Conservation (phyloP, 2,329 filamentous ascomycete genomes). For the Xylaria hypoxylon region DNA sequence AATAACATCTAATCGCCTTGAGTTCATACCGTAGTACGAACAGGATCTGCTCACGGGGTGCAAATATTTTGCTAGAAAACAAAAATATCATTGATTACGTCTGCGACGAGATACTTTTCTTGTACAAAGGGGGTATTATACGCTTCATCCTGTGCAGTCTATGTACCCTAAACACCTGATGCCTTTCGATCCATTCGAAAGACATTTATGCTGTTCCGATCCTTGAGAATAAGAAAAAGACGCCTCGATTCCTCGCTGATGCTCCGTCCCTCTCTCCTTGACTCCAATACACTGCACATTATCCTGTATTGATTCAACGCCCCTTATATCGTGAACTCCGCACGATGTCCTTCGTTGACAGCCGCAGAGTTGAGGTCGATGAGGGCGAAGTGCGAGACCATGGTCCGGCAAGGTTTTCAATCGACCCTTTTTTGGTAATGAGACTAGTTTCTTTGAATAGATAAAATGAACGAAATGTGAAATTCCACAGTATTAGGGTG, state of each 20-base stretch:
- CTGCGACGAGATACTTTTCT: neutral
- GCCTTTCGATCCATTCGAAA: neutral
- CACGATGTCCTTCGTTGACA: no score
- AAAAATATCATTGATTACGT: neutral
- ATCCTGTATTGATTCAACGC: neutral
- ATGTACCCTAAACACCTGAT: conserved; percentile 15
- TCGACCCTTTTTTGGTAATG: no score
- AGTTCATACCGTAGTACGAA: no score
- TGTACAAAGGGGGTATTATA: conserved; percentile 11
- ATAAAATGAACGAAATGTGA: neutral
- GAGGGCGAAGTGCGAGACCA: neutral
- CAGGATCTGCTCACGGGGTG: no score
- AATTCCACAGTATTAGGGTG: neutral
- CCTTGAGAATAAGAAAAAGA: neutral
- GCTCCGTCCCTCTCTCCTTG: conserved; percentile 1
- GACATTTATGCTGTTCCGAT: conserved; percentile 5
- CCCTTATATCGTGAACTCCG: neutral
- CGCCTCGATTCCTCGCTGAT: conserved; percentile 2
- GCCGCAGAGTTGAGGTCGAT: neutral
- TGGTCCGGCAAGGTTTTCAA: neutral
- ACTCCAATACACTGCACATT: neutral
- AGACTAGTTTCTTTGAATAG: no score
- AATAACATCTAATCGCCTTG: no score
- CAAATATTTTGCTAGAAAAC: no score
- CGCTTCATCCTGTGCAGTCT: conserved; percentile 14